These are phyloP conservation scores for Exsudoporus frostii DNA, from an alignment of 768 basidiomycete species.

Conservation along the genomic window DNA sequence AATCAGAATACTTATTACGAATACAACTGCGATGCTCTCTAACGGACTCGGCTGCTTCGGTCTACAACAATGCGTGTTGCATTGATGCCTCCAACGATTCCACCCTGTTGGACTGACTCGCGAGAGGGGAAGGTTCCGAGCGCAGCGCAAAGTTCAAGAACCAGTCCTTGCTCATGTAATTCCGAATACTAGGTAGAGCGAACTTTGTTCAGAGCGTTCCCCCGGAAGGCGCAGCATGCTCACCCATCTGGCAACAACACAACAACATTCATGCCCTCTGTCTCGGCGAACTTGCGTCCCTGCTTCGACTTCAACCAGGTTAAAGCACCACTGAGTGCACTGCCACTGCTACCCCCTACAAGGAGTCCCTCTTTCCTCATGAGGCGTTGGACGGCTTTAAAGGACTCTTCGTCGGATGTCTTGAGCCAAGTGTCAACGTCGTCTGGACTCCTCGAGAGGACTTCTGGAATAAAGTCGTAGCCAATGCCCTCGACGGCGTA, in stretches of 20 bases:
- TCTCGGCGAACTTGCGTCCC: constrained; percentile 60
- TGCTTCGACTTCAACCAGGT: constrained; percentile 71
- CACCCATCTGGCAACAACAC: constrained; percentile 89
- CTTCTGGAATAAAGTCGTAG: constrained; percentile 89
- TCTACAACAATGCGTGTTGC: constrained; percentile 7
- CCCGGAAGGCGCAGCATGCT: constrained; percentile 21
- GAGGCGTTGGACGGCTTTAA: constrained; percentile 65
- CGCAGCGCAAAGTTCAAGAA: constrained; percentile 69
- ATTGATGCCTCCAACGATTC: constrained; percentile 1
- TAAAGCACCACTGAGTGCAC: constrained; percentile 74
- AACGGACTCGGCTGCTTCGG: background rate
- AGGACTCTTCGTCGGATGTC: constrained; percentile 77
- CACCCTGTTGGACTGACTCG: background rate
- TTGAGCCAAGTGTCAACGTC: constrained; percentile 84
- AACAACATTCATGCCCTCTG: constrained; percentile 81
- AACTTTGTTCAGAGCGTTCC: background rate
- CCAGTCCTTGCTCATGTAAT: constrained; percentile 95
- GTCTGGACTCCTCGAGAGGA: constrained; percentile 59
- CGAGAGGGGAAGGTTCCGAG: constrained; percentile 49
- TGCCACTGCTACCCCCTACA: constrained; percentile 92
- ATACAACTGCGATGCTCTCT: background rate
- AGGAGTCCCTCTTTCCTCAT: constrained; percentile 87
- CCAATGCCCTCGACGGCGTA: constrained; percentile 97
- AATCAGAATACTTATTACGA: background rate
- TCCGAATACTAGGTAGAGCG: constrained; percentile 69